phyloP scores from a whole-genome alignment of 148 eudicot genomes.

The Vaccinium macrocarpon region DNA sequence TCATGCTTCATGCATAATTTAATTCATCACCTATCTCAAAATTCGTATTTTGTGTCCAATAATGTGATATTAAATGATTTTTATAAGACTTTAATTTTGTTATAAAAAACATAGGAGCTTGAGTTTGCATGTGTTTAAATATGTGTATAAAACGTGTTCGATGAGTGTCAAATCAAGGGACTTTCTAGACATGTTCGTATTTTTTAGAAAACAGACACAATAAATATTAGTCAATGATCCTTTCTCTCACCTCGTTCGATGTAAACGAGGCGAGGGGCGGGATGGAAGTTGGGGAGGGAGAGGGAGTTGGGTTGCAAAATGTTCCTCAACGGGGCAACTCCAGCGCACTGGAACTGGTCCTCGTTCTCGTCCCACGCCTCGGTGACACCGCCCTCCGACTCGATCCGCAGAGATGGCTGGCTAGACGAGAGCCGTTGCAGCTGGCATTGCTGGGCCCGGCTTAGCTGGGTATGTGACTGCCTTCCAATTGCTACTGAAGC shows the following conservation, averaged over 20 bases:
- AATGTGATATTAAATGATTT: neutral
- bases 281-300: slow-evolving; percentile 51
- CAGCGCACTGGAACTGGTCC: slow-evolving; percentile 68
- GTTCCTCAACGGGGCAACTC: slow-evolving; percentile 46
- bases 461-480: slow-evolving; percentile 14
- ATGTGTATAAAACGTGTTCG: neutral
- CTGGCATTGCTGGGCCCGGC: slow-evolving; percentile 52
- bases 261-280: slow-evolving; percentile 59
- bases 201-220: neutral
- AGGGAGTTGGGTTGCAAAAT: slow-evolving; percentile 47
- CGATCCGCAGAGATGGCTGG: slow-evolving; percentile 43
- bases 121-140: neutral
- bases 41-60: neutral
- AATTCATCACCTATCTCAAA: neutral
- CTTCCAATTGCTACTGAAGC: slow-evolving; percentile 15
- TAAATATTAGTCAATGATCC: neutral
- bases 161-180: neutral
- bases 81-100: neutral
- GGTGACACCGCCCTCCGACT: slow-evolving; percentile 56
- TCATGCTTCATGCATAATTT: neutral
- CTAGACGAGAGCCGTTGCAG: slow-evolving; percentile 32
- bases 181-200: neutral
- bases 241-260: slow-evolving; percentile 41
- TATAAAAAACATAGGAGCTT: neutral
- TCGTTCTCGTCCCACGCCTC: slow-evolving; percentile 61